Conservation (phyloP, 1,139 yeast genomes). For the Candida mesenterica region DNA sequence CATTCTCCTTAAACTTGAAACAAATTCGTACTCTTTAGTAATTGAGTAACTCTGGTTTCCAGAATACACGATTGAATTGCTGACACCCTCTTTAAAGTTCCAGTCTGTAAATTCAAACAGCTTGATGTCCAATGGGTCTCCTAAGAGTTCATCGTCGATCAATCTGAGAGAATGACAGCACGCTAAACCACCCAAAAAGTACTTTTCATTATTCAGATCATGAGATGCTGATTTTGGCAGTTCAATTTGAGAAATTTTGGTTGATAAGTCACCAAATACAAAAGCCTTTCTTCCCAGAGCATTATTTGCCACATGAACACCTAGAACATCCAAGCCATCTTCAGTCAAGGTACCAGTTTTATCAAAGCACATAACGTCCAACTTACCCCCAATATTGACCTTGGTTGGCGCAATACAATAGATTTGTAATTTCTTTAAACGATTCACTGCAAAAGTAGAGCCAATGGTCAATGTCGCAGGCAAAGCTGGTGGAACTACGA, state of each 20-base stretch:
- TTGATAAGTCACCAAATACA: slow-evolving; percentile 46
- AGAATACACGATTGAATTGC: slow-evolving; percentile 20
- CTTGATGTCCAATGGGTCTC: slow-evolving; percentile 90
- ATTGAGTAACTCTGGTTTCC: slow-evolving; percentile 48
- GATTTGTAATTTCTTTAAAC: slow-evolving; percentile 63
- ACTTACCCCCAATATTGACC: slow-evolving; percentile 90
- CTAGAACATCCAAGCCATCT: slow-evolving; percentile 91
- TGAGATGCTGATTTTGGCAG: slow-evolving; percentile 13
- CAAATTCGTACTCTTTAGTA: slow-evolving; percentile 76
- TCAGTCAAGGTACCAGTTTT: slow-evolving; percentile 97
- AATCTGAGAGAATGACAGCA: slow-evolving; percentile 84
- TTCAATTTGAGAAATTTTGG: slow-evolving; percentile 1
- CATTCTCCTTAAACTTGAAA: slow-evolving; percentile 86
- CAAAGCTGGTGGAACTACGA: slow-evolving; percentile 97
- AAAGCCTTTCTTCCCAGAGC: slow-evolving; percentile 52
- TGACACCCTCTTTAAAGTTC: slow-evolving; percentile 64
- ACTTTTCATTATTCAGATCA: slow-evolving; percentile 31
- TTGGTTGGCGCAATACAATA: slow-evolving; percentile 93
- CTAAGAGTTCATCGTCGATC: slow-evolving; percentile 77
- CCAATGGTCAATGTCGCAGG: slow-evolving; percentile 98
- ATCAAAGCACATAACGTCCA: slow-evolving; percentile 89
- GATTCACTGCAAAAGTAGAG: slow-evolving; percentile 81
- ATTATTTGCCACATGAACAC: slow-evolving; percentile 66
- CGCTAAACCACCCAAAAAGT: slow-evolving; percentile 57
- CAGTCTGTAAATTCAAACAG: slow-evolving; percentile 91